Base-by-base conservation (phyloP, 164 flowering plant genomes). In the Vitis cinerea region DNA sequence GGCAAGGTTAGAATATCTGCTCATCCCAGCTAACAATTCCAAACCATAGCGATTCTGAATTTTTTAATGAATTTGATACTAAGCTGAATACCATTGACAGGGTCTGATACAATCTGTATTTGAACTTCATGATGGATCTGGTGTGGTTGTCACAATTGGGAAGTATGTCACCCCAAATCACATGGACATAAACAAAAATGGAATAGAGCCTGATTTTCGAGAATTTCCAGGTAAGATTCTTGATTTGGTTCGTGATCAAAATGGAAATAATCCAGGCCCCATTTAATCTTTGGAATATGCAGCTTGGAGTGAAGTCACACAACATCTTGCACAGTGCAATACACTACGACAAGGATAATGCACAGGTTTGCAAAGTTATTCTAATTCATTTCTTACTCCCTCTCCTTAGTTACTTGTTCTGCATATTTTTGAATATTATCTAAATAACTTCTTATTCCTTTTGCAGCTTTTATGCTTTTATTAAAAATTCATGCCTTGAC, bases 101-200 rank as follows among this genome's bases (percentile, higher is more conserved):
- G 99, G 99, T 47, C 75, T 92, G 73, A 92, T 92, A 72, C 99
- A 94, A 70, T 92, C 99, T 19, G 97, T 94, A 8, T 94, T 88
- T 74, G 97, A 94, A 76, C 99, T 94, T 66, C 80, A 75, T 66
- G 99, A 94, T 81, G 99, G 99, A 69, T 94, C 99, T 65, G 99
- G 97, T 50, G 85, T 94, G 59, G 99, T 88, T 67, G 93, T 94
- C 64, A 92, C 99, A 19, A 82, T 94, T 56, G 99, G 97, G 63
- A 94, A 94, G 86, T 92, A 94, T 83, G 97, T 92, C 47, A 94
- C 97, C 14, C 97, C 92, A 65, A 84, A 87, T 72, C 91, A 85
- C 70, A 79, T 83, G 84, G 99, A 94, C 80, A 94, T 94, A 79
- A 92, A 91, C 71, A 97, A 97, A 50, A 87, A 88, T 73, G 99